These are phyloP conservation scores for Manihot esculenta DNA, from an alignment of 441 rosid species.

Conservation along the genomic window DNA sequence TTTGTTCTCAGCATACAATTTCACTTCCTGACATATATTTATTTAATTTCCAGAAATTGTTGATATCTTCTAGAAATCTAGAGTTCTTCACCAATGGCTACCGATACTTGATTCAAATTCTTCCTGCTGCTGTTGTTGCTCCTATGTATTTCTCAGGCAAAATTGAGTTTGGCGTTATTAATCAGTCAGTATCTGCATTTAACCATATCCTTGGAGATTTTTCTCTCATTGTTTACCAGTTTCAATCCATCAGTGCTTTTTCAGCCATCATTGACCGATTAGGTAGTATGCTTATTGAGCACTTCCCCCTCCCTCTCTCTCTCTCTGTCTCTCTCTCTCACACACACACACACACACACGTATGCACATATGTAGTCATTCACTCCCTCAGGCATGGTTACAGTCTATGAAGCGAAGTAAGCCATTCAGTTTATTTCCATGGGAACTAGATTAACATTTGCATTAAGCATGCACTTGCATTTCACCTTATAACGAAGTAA, in stretches of 20 bases:
- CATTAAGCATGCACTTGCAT: neutral
- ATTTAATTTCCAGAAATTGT: conserved; percentile 57
- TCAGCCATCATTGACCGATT: conserved; percentile 95
- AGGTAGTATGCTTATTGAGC: conserved; percentile 44
- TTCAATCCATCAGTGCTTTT: conserved; percentile 94
- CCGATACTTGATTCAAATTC: conserved; percentile 93
- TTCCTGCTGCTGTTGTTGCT: conserved; percentile 97
- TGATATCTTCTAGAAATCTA: conserved; percentile 90
- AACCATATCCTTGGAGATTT: conserved; percentile 95
- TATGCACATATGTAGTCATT: neutral
- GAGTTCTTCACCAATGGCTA: conserved; percentile 97
- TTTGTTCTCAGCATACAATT: conserved; percentile 2
- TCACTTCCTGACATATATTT: conserved; percentile 19
- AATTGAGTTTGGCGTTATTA: conserved; percentile 98
- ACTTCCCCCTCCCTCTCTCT: too few relatives aligned
- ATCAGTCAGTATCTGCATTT: conserved; percentile 95
- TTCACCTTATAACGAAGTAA: neutral
- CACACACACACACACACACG: too few relatives aligned
- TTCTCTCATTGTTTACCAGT: conserved; percentile 91
- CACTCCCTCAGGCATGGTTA: neutral
- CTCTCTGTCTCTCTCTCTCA: neutral
- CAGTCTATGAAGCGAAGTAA: neutral
- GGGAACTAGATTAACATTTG: neutral
- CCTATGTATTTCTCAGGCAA: conserved; percentile 97
- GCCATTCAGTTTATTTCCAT: neutral